Evolutionary conservation across 2,329 filamentous ascomycete species (phyloP), one percentile per base, ranked within the genome.

Genomic region (Penicillium sp.): DNA sequence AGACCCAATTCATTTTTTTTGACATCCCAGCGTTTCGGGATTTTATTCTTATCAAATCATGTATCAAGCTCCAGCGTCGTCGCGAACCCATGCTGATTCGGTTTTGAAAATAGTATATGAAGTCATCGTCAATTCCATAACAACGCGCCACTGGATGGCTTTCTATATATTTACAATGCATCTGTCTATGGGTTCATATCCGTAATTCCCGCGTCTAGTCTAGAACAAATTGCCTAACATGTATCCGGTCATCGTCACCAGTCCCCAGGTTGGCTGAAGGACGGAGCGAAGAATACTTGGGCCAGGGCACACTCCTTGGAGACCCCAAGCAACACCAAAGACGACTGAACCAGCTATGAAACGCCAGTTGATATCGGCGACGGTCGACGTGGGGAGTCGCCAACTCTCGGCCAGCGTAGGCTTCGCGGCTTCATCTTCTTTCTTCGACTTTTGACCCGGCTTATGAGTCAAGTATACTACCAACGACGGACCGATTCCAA

Each of bases 301-400:
- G 0, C 83, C 83, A 11, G 83, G 83, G 69, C 83, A 85, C 1
- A 81, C 78, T 1, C 83, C 83, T 13, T 72, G 75, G 61, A 83
- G 64, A 0, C 83, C 83, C 82, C 83, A 85, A 0, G 79, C 81
- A 28, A 83, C 55, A 0, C 83, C 83, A 69, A 84, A 85, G 1
- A 75, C 73, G 22, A 72, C 74, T 3, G 81, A 78, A 1, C 83
- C 83, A 2, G 74, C 67, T 13, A 84, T 64, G 65, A 85, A 82
- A 42, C 74, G 78, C 73, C 73, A 78, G 66, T 84, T 80, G 13
- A 82, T 79, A 64, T 83, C 81, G 19, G 74, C 74, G 14, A 81
- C 68, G 0, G 77, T 81, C 22, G 78, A 77, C 0, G 76, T 80
- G 6, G 81, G 79, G 16, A 84, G 71, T 33, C 73, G 73, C 67